Percentiles rank a stretch among this genome's conserved stretches.
These are phyloP conservation scores for Sequoiadendron giganteum DNA, from an alignment of 75 land plant genomes.

Conservation along the genomic window DNA sequence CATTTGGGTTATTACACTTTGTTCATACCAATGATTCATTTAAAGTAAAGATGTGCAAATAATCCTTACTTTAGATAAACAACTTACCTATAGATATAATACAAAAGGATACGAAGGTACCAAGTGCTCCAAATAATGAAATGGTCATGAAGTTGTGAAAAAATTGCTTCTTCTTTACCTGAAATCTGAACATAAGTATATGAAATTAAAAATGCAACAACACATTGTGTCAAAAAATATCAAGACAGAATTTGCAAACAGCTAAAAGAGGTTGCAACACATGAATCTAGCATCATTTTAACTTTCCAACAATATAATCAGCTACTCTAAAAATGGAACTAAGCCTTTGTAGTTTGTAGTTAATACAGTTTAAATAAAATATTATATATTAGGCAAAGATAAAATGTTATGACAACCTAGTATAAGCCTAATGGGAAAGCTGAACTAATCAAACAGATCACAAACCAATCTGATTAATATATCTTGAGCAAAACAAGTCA, in stretches of 20 bases:
- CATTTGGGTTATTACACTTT: too few relatives aligned
- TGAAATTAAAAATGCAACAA: background rate
- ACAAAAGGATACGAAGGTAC: constrained; percentile 26
- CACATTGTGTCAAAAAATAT: background rate
- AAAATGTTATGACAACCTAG: background rate
- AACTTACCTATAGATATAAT: constrained; percentile 22
- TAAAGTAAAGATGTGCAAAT: background rate
- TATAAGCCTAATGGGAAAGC: background rate
- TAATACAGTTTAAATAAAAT: background rate
- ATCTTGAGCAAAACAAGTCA: background rate
- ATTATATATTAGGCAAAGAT: background rate
- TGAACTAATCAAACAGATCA: background rate
- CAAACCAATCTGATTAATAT: background rate
- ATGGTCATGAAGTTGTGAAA: constrained; percentile 30
- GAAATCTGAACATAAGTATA: constrained; percentile 20
- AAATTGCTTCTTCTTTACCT: constrained; percentile 45
- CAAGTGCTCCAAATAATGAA: constrained; percentile 28
- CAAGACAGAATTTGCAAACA: background rate
- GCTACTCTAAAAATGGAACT: background rate
- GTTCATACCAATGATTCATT: background rate
- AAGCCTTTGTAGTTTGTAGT: background rate
- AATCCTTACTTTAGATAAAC: background rate
- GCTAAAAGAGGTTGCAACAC: too few relatives aligned
- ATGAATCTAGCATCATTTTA: too few relatives aligned
- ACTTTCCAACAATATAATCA: background rate